phyloP scores from a whole-genome alignment of 768 basidiomycete species.

The Russula earlei region DNA sequence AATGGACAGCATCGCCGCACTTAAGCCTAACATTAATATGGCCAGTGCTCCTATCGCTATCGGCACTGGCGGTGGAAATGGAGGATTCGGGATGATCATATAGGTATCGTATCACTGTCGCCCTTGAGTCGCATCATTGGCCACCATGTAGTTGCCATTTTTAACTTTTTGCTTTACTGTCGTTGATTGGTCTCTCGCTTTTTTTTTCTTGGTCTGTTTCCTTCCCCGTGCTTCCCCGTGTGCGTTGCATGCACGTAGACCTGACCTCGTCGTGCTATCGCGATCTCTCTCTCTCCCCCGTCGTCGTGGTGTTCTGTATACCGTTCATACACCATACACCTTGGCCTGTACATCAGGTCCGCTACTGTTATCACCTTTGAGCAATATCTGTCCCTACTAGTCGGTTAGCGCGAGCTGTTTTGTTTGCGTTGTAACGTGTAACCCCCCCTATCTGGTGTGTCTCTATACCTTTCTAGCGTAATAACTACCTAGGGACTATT shows the following conservation, averaged over 20 bases:
- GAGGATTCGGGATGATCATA: conserved; percentile 33
- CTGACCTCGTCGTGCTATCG: background rate
- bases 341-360: background rate
- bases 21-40: conserved; percentile 28
- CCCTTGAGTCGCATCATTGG: too few relatives aligned
- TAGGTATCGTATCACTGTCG: conserved; percentile 11
- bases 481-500: conserved; percentile 1
- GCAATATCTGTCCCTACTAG: conserved; percentile 16
- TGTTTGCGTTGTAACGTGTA: conserved; percentile 12
- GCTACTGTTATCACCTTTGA: conserved; percentile 7
- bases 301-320: background rate
- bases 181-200: background rate
- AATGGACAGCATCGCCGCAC: conserved; percentile 29
- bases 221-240: background rate
- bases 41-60: conserved; percentile 29
- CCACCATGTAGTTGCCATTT: background rate
- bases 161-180: conserved; percentile 10
- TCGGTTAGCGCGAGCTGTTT: conserved; percentile 1
- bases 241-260: conserved; percentile 9
- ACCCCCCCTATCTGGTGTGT: background rate
- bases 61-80: conserved; percentile 31
- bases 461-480: background rate
- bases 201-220: conserved; percentile 1
- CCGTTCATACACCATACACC: background rate
- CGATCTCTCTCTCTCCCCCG: background rate